Percentiles rank a stretch among this genome's conserved stretches.
Conservation (phyloP, 1,284 basidiomycete genomes). For the Microbotryomycetes sp. region DNA sequence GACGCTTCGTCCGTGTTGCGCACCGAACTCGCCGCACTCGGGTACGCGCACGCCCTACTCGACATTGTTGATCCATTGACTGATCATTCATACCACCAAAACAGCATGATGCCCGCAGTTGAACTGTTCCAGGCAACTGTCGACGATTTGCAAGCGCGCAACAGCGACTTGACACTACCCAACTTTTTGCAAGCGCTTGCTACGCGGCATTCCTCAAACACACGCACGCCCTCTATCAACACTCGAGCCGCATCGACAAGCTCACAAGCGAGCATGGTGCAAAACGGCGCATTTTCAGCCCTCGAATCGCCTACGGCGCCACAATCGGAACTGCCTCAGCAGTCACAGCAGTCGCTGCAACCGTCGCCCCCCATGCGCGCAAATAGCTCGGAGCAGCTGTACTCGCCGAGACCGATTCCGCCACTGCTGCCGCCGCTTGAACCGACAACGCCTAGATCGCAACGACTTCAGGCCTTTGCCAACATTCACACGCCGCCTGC, state of each 20-base stretch:
- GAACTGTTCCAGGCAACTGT: conserved; percentile 20
- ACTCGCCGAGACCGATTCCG: background rate
- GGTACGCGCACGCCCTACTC: background rate
- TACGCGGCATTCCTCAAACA: too few species aligned
- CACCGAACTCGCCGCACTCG: background rate
- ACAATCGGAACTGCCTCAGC: background rate
- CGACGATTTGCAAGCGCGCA: background rate
- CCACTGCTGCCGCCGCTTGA: conserved; percentile 1
- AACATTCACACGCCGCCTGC: background rate
- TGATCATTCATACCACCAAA: too few species aligned
- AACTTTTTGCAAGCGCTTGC: conserved; percentile 16
- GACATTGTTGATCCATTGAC: too few species aligned
- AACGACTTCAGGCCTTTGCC: background rate
- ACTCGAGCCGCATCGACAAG: background rate
- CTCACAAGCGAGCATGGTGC: background rate
- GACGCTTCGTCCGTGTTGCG: background rate
- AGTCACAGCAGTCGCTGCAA: conserved; percentile 1
- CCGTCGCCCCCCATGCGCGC: background rate
- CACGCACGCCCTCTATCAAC: background rate
- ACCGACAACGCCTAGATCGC: background rate
- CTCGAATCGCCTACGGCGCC: conserved; percentile 25
- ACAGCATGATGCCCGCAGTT: conserved; percentile 14
- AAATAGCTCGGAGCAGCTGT: background rate
- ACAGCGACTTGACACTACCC: conserved; percentile 12
- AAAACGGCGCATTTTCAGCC: conserved; percentile 10